phyloP scores from a whole-genome alignment of 106 monocot species.

The Dendrobium huoshanense region DNA sequence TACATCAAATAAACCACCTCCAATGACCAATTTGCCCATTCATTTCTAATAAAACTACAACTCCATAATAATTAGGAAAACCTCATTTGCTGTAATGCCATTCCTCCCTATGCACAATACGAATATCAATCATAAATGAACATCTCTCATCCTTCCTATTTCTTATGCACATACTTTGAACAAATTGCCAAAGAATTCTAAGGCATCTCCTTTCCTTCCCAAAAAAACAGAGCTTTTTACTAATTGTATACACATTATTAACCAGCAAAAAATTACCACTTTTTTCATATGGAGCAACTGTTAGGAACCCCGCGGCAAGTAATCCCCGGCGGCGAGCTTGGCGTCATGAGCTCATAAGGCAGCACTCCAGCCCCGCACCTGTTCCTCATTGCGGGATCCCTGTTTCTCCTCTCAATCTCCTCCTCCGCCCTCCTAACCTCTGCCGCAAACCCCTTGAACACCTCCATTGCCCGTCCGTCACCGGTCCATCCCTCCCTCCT shows the following conservation, averaged over 20 bases:
- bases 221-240: no score
- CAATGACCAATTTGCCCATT: no score
- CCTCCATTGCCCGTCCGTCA: conserved; percentile 50
- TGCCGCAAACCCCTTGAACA: conserved; percentile 49
- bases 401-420: conserved; percentile 70
- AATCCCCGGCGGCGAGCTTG: conserved; percentile 73
- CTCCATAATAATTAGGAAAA: no score
- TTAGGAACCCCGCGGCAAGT: conserved; percentile 85
- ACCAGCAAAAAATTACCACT: no score
- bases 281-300: conserved; percentile 61
- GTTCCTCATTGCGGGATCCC: conserved; percentile 53
- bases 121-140: not conserved
- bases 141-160: not conserved
- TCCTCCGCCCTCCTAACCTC: conserved; percentile 58
- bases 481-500: conserved; percentile 72
- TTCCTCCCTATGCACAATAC: no score
- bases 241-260: no score
- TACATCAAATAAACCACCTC: no score
- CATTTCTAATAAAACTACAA: no score
- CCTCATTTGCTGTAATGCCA: no score
- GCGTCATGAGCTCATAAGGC: conserved; percentile 77
- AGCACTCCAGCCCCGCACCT: conserved; percentile 89
- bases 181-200: not conserved
- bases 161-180: not conserved
- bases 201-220: no score